These are phyloP conservation scores for Colletotrichum theobromicola DNA, from an alignment of 2,329 filamentous ascomycete genomes.

Conservation along the genomic window DNA sequence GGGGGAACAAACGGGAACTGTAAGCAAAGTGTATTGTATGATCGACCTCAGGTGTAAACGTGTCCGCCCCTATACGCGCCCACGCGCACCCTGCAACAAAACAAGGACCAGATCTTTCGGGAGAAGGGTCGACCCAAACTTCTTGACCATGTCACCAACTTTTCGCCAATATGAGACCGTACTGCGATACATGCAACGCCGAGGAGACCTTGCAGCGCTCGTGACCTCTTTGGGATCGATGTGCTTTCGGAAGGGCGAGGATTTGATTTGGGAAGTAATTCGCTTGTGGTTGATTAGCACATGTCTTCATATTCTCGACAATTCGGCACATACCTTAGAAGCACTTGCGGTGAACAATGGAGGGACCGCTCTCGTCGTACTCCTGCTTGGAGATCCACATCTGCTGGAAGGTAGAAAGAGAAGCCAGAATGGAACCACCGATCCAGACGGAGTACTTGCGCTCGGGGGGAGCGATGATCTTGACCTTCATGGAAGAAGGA, in stretches of 20 bases:
- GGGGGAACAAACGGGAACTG: slow-evolving; percentile 1
- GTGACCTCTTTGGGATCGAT: slow-evolving; percentile 51
- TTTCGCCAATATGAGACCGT: slow-evolving; percentile 63
- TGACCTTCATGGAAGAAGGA: slow-evolving; percentile 99
- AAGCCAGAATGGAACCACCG: slow-evolving; percentile 99
- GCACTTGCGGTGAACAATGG: slow-evolving; percentile 99
- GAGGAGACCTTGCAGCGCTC: slow-evolving; percentile 46
- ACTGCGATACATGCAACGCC: slow-evolving; percentile 53
- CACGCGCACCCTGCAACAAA: slow-evolving; percentile 55
- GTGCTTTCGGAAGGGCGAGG: slow-evolving; percentile 38
- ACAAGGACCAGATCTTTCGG: slow-evolving; percentile 54
- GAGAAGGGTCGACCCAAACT: slow-evolving; percentile 54
- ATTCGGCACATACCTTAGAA: slow-evolving; percentile 77
- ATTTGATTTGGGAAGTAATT: slow-evolving; percentile 22
- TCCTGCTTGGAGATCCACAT: slow-evolving; percentile 99
- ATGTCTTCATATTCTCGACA: not conserved
- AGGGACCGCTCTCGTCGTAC: slow-evolving; percentile 99
- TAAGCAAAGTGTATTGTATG: slow-evolving; percentile 59
- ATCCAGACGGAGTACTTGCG: slow-evolving; percentile 99
- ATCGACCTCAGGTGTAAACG: slow-evolving; percentile 60
- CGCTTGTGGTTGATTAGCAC: not conserved
- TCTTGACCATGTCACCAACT: slow-evolving; percentile 61
- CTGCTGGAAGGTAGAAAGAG: slow-evolving; percentile 99
- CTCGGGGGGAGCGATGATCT: slow-evolving; percentile 99
- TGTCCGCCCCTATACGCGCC: slow-evolving; percentile 52